Conservation (phyloP, 2,329 filamentous ascomycete species). For the Nigrospora sphaerica region DNA sequence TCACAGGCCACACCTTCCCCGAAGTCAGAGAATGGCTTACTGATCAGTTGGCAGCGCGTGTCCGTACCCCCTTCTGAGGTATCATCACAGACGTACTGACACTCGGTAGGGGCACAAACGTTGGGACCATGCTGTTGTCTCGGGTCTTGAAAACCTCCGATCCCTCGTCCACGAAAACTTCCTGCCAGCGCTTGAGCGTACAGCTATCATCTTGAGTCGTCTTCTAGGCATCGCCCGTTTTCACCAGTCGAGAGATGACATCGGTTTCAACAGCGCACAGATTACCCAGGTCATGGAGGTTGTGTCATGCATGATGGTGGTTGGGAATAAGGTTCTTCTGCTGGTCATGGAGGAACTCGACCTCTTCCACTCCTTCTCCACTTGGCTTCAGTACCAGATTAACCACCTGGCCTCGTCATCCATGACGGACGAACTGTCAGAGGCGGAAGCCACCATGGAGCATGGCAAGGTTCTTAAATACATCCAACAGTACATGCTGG, state of each 20-base stretch:
- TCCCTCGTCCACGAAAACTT: constrained; percentile 80
- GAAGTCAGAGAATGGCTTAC: constrained; percentile 81
- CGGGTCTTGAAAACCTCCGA: constrained; percentile 71
- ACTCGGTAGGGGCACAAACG: constrained; percentile 70
- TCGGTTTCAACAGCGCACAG: constrained; percentile 59
- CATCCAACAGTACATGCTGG: constrained; percentile 62
- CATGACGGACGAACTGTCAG: constrained; percentile 62
- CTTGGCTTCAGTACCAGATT: constrained; percentile 79
- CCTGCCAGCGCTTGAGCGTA: constrained; percentile 79
- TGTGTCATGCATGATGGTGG: constrained; percentile 66
- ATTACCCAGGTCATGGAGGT: constrained; percentile 62
- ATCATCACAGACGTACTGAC: constrained; percentile 10
- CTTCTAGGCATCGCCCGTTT: constrained; percentile 80
- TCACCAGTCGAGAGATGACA: constrained; percentile 57
- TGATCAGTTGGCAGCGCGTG: constrained; percentile 72
- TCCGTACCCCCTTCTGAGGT: constrained; percentile 25
- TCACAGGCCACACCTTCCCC: constrained; percentile 73
- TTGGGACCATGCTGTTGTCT: constrained; percentile 83
- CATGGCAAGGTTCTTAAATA: constrained; percentile 68
- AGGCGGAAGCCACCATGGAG: constrained; percentile 72
- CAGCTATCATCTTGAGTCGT: constrained; percentile 72
- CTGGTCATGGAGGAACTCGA: constrained; percentile 69
- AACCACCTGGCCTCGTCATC: constrained; percentile 65
- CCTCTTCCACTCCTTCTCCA: constrained; percentile 71
- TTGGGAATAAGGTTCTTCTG: constrained; percentile 66